A percentile compares a stretch with the other conserved stretches of the same genome.
These are phyloP conservation scores for Sporothrix inflata DNA, from an alignment of 2,329 filamentous ascomycete genomes.

Conservation along the genomic window DNA sequence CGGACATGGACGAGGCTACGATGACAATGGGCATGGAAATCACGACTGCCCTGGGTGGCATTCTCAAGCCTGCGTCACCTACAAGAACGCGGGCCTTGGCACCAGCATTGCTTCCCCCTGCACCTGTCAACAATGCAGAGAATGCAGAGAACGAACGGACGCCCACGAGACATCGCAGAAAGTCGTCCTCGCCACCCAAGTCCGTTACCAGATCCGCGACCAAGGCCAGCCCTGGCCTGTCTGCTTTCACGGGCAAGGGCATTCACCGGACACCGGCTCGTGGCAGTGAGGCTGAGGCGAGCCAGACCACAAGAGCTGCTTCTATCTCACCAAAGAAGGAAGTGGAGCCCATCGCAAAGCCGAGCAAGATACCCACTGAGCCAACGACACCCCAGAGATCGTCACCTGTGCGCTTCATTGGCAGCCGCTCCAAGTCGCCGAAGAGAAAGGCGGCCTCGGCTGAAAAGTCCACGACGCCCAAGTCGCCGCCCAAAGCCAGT, in stretches of 20 bases:
- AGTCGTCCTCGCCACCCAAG: conserved; percentile 19
- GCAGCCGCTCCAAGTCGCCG: conserved; percentile 39
- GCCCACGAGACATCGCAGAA: neutral
- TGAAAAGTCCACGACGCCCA: conserved; percentile 38
- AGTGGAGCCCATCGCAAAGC: neutral
- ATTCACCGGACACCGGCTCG: conserved; percentile 54
- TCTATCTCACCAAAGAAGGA: neutral
- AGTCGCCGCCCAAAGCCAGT: conserved; percentile 39
- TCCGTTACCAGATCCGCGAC: conserved; percentile 36
- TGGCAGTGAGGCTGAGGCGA: neutral
- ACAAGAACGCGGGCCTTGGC: conserved; percentile 43
- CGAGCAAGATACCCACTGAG: neutral
- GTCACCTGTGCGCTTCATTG: conserved; percentile 35
- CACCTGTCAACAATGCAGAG: neutral
- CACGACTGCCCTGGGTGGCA: conserved; percentile 65
- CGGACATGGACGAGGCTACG: conserved; percentile 44
- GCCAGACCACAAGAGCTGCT: neutral
- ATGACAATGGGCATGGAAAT: conserved; percentile 70
- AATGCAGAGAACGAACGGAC: neutral
- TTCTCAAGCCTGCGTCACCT: conserved; percentile 52
- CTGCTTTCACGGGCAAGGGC: conserved; percentile 55
- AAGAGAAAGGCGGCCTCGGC: conserved; percentile 34
- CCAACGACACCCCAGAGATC: conserved; percentile 31
- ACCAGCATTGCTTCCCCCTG: neutral
- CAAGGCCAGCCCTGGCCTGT: conserved; percentile 58